A percentile compares a stretch with the other conserved stretches of the same genome.
Evolutionary conservation across 23 red algal genomes (phyloP).

Genomic region (Cyanidiococcus yangmingshanensis): DNA sequence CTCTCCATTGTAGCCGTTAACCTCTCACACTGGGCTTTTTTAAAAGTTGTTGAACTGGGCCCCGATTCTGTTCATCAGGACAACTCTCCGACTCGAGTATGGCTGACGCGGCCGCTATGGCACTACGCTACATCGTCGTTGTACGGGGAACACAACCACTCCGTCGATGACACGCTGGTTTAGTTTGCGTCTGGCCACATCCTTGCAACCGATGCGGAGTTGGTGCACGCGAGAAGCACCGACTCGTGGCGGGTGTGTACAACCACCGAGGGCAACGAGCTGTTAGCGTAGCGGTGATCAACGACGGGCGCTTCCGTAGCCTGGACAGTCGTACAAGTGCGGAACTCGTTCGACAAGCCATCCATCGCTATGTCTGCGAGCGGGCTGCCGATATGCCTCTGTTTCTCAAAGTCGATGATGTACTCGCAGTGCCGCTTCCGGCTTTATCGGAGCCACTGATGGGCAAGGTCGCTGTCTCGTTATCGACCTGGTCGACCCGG

Average conservation of each 20-base stretch:
- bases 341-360: neutral
- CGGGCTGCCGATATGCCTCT: neutral
- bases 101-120: neutral
- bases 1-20: neutral
- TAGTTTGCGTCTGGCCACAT: neutral
- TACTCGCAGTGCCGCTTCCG: constrained; percentile 4
- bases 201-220: neutral
- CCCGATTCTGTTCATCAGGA: neutral
- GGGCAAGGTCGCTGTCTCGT: neutral
- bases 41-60: neutral
- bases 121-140: neutral
- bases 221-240: neutral
- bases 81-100: neutral
- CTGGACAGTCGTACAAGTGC: neutral
- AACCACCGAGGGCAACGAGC: too few species aligned
- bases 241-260: neutral
- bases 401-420: neutral
- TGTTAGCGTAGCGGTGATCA: constrained; percentile 2
- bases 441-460: neutral
- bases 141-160: neutral
- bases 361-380: neutral
- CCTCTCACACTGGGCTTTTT: neutral
- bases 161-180: neutral
- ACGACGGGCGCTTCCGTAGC: neutral
- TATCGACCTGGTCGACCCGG: neutral